These are phyloP conservation scores for Piloderma croceum DNA, from an alignment of 768 basidiomycete genomes.

Conservation along the genomic window DNA sequence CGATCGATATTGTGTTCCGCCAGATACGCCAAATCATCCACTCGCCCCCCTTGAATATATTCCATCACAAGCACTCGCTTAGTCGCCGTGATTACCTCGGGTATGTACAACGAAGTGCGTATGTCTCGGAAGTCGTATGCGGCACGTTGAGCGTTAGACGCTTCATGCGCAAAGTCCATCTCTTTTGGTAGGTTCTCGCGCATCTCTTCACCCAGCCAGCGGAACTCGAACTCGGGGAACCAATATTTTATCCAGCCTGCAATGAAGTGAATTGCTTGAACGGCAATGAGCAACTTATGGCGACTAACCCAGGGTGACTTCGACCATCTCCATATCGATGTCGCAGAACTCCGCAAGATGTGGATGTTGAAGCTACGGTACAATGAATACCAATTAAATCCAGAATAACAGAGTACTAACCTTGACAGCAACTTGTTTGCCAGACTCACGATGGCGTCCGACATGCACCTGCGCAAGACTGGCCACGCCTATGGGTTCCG, in stretches of 20 bases:
- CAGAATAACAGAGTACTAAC: slow-evolving; percentile 28
- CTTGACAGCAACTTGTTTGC: slow-evolving; percentile 82
- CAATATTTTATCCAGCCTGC: slow-evolving; percentile 81
- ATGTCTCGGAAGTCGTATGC: slow-evolving; percentile 62
- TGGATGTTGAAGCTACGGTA: slow-evolving; percentile 84
- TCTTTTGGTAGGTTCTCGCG: slow-evolving; percentile 84
- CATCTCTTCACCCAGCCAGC: slow-evolving; percentile 95
- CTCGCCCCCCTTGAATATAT: slow-evolving; percentile 81
- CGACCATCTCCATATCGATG: slow-evolving; percentile 86
- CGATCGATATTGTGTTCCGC: slow-evolving; percentile 80
- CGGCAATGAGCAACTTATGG: not conserved
- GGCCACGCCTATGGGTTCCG: slow-evolving; percentile 87
- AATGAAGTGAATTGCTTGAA: slow-evolving; percentile 1
- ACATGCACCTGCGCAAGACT: slow-evolving; percentile 95
- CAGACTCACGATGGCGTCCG: slow-evolving; percentile 64
- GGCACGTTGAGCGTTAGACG: slow-evolving; percentile 73
- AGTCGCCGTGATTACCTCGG: slow-evolving; percentile 69
- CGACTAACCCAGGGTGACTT: slow-evolving; percentile 57
- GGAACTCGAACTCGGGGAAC: slow-evolving; percentile 96
- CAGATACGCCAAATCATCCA: slow-evolving; percentile 84
- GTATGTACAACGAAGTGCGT: slow-evolving; percentile 83
- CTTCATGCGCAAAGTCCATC: slow-evolving; percentile 93
- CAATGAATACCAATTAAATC: slow-evolving; percentile 1
- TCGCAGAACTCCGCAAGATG: slow-evolving; percentile 87
- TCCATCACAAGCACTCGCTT: slow-evolving; percentile 93